Evolutionary conservation across 2,329 filamentous ascomycete species (phyloP), one percentile per base, ranked within the genome.

Genomic region (Neofusicoccum ribis): DNA sequence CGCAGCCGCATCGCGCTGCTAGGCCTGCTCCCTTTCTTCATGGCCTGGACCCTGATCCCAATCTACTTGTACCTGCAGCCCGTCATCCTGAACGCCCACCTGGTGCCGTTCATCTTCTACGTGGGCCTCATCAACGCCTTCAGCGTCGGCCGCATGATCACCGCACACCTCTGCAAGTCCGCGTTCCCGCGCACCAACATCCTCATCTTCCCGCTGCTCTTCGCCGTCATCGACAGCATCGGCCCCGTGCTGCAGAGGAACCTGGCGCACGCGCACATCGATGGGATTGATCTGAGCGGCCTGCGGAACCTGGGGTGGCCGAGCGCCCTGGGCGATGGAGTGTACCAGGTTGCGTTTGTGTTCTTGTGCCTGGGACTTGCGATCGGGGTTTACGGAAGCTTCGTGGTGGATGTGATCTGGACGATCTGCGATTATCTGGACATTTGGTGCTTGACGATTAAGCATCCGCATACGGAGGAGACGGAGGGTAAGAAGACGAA

Each of bases 381-480:
- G 0, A 77, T 97, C 54, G 95, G 95, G 39, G 88, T 98, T n/a
- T 97, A 99, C 80, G 93, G 92, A 67, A 97, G 93, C 77, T 99
- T 99, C 77, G 92, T 98, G 65, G 91, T 96, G 37, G 95, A 98
- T 76, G 93, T 98, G 65, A 97, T 99, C 70, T 92, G 95, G 66
- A 96, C 92, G 36, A 98, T 99, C 71, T 99, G 95, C 80, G 95
- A 99, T 77, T 97, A 96, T 77, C 84, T 98, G 67, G 95, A 99
- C 76, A 99, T 99, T 70, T 98, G 93, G 92, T 99, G 95, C 76
- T 83, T 99, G 76, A 96, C 91, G 1, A 99, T 99, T 81, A 99
- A 99, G 85, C 89, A 98, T 72, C 87, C 87, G 0, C 83, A 84
- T 67, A 75, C 81, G 41, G 81, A 83, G 64, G 76, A 73, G 50